Base-by-base conservation (phyloP, 352 stramenopile species). In the Phytophthora rubi region DNA sequence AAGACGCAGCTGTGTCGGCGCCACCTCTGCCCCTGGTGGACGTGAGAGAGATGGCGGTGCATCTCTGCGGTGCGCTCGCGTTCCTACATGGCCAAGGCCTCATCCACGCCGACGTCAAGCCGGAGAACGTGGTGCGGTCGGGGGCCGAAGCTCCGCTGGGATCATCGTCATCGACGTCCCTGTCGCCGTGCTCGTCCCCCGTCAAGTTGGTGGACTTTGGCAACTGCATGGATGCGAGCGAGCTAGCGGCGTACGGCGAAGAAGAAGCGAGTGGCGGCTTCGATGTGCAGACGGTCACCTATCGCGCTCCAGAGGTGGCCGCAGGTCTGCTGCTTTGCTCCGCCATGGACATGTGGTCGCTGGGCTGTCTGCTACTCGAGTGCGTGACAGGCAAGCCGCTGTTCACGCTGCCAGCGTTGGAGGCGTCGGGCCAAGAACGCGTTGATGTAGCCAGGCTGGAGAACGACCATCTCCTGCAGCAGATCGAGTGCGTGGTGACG, bases 201-300 rank as follows among this genome's bases (percentile, higher is more conserved):
- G 59, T 92, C 21, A 90, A 90, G 71, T 76, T 94, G 21, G 78
- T 91, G 45, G 86, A 94, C 76, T 91, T 92, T 82, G 86, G 86
- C 16, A 94, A 94, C 58, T 90, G 83, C 49, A 75, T 94, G 30
- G 78, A 89, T 53, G 61, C 37, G 13, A 68, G 59, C 18, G 68
- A 86, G 61, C 57, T 90, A 23, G 59, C 62, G 4, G 53, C 80
- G 37, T 83, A 87, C 37, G 53, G 70, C 9, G 70, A 75, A 30
- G 73, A 80, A 39, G 55, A 71, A 7, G 49, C 61, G 21, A 70
- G 35, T 48, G 67, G 53, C 12, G 82, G 82, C 39, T 92, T 90
- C 28, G 84, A 94, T 33, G 79, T 94, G 53, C 86, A 94, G 67
- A 91, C 86, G 18, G 70, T 92, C 58, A 81, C 83, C 28, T 94